Evolutionary conservation across 192 early-diverging fungal genomes (phyloP).

Genomic region (Gryganskiella cystojenkinii): DNA sequence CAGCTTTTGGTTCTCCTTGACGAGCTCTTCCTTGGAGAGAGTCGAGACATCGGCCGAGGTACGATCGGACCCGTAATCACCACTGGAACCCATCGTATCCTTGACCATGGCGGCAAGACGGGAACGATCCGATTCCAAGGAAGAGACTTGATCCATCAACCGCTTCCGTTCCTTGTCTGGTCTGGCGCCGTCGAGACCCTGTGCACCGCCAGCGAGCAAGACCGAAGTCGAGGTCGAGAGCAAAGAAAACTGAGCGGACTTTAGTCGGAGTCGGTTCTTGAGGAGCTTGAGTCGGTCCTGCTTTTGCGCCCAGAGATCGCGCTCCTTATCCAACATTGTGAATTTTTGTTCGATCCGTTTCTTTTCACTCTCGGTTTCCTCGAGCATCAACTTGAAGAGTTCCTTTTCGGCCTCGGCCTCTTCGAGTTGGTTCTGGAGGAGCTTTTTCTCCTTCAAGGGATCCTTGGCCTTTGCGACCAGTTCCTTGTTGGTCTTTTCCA

Average conservation of each 20-base stretch:
- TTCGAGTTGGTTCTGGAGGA: slow-evolving; percentile 37
- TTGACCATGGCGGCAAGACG: slow-evolving; percentile 51
- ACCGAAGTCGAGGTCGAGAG: slow-evolving; percentile 42
- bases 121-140: slow-evolving; percentile 47
- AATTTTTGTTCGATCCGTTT: slow-evolving; percentile 37
- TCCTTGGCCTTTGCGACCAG: slow-evolving; percentile 31
- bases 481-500: slow-evolving; percentile 44
- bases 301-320: slow-evolving; percentile 34
- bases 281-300: slow-evolving; percentile 28
- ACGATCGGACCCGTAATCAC: slow-evolving; percentile 6
- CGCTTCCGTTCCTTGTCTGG: slow-evolving; percentile 52
- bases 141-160: slow-evolving; percentile 43
- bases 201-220: slow-evolving; percentile 9
- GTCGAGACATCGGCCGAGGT: slow-evolving; percentile 14
- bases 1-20: slow-evolving; percentile 38
- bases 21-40: slow-evolving; percentile 35
- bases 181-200: slow-evolving; percentile 35
- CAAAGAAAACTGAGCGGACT: slow-evolving; percentile 37
- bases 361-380: slow-evolving; percentile 51
- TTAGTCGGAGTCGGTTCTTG: slow-evolving; percentile 36
- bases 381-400: slow-evolving; percentile 51
- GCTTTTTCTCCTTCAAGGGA: slow-evolving; percentile 46
- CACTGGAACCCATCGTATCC: slow-evolving; percentile 27
- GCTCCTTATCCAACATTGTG: slow-evolving; percentile 27
- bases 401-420: slow-evolving; percentile 49